Evolutionary conservation across 23 red algal species (phyloP), one percentile per base, ranked within the genome.

Genomic region (Gracilariopsis chorda): DNA sequence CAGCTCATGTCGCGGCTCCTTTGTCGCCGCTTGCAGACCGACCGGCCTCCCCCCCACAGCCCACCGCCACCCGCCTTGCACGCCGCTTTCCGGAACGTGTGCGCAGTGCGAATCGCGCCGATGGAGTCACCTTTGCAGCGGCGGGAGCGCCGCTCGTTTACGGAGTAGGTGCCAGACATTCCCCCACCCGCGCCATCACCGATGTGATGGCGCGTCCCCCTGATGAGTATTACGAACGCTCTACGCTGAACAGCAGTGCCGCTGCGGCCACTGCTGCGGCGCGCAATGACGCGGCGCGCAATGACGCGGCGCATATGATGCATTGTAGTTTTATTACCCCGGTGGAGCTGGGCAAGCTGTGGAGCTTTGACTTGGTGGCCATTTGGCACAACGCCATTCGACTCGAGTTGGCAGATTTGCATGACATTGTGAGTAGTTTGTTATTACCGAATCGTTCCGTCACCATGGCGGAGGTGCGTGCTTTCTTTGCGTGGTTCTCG

Each of bases 401-500:
- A 2, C 42, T 87, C 4, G 82, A 87, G 67, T 48, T 87, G 61
- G 21, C 28, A 16, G 82, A 87, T 34, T 27, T 73, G 20, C 28
- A 17, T 55, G 21, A 41, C 24, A 80, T 80, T 24, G 11, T 80
- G 23, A 0, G 46, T 13, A 32, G 76, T 56, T 27, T 80, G 24
- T 24, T 55, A 28, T 40, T 21, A 8, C 9, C 20, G 10, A 13
- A 13, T 69, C 62, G 16, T 29, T 24, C 37, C 8, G 13, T n/a
- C 8, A 21, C 20, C 12, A 41, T 80, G 21, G 13, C 51, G 35
- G 82, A 87, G 82, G 19, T 72, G 37, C 45, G 43, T 8, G 58
- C 59, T 16, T 71, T 87, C 52, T 87, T 87, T 69, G 62, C 62
- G 0, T 87, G 82, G 82, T 87, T 72, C 21, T 67, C 70, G 6